phyloP scores from a whole-genome alignment of 2,329 filamentous ascomycete genomes.

The Zopfia rhizophila region DNA sequence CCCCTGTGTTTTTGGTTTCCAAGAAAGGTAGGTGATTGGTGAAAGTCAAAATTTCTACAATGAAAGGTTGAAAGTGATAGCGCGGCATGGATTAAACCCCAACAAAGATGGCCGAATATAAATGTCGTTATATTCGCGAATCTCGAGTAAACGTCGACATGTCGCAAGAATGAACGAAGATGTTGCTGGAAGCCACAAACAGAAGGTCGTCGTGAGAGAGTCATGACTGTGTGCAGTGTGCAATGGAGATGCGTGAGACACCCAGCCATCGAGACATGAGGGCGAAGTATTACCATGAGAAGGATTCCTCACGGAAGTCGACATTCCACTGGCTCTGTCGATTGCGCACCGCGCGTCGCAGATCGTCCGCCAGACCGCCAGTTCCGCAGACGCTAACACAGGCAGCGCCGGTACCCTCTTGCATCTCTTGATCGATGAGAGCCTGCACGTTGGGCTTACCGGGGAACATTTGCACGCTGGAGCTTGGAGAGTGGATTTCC shows the following conservation, averaged over 20 bases:
- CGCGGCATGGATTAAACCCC: too few relatives aligned
- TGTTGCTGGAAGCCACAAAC: not conserved
- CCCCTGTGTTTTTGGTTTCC: too few relatives aligned
- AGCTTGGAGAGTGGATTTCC: conserved; percentile 79
- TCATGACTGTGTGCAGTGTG: conserved; percentile 2
- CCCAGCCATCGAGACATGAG: conserved; percentile 14
- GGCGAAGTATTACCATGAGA: conserved; percentile 64
- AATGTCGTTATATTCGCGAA: too few relatives aligned
- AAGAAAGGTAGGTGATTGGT: too few relatives aligned
- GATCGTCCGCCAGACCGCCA: conserved; percentile 78
- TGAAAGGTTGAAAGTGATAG: too few relatives aligned
- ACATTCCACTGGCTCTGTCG: conserved; percentile 73
- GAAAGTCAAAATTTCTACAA: too few relatives aligned
- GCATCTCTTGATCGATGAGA: conserved; percentile 83
- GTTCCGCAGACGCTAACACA: conserved; percentile 84
- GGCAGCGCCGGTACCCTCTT: conserved; percentile 87
- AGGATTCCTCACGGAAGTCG: conserved; percentile 83
- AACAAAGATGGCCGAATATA: too few relatives aligned
- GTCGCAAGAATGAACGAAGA: too few relatives aligned
- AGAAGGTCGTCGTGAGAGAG: conserved; percentile 18
- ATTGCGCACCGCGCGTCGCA: conserved; percentile 72
- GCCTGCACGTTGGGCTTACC: conserved; percentile 85
- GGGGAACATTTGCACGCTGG: conserved; percentile 90
- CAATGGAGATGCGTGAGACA: too few relatives aligned
- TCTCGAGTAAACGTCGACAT: too few relatives aligned